phyloP scores from a whole-genome alignment of 208 protist genomes.

The Trypanosoma grayi region DNA sequence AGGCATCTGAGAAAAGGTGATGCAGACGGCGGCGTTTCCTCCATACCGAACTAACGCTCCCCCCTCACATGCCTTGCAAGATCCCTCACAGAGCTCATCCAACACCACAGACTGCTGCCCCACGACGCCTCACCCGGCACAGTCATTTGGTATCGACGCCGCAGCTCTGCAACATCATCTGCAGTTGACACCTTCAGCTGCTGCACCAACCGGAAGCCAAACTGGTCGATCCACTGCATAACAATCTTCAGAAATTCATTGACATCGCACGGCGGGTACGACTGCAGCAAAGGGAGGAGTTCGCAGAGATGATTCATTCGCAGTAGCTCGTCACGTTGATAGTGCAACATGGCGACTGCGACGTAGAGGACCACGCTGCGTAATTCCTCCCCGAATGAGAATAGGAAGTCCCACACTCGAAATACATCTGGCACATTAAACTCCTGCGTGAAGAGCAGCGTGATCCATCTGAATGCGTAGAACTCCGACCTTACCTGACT shows the following conservation, averaged over 20 bases:
- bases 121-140: background rate
- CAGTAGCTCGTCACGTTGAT: slow-evolving; percentile 44
- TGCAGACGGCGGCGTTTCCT: too few species aligned
- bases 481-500: slow-evolving; percentile 52
- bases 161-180: slow-evolving; percentile 33
- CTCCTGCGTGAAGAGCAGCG: slow-evolving; percentile 84
- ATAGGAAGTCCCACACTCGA: slow-evolving; percentile 85
- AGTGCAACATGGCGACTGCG: slow-evolving; percentile 54
- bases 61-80: slow-evolving; percentile 1
- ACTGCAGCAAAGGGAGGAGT: slow-evolving; percentile 63
- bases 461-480: slow-evolving; percentile 86
- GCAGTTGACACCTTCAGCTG: slow-evolving; percentile 33
- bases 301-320: slow-evolving; percentile 30
- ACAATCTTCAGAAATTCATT: slow-evolving; percentile 56
- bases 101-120: background rate
- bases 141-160: slow-evolving; percentile 26
- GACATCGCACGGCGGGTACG: slow-evolving; percentile 50
- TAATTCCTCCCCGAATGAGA: slow-evolving; percentile 69
- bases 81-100: slow-evolving; percentile 16
- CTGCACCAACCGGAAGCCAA: slow-evolving; percentile 35
- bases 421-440: slow-evolving; percentile 75
- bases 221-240: slow-evolving; percentile 46
- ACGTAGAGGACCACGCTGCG: slow-evolving; percentile 46
- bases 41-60: background rate
- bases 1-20: too few species aligned